Base-by-base conservation (phyloP, 208 protist genomes). In the Leptomonas pyrrhocoris region DNA sequence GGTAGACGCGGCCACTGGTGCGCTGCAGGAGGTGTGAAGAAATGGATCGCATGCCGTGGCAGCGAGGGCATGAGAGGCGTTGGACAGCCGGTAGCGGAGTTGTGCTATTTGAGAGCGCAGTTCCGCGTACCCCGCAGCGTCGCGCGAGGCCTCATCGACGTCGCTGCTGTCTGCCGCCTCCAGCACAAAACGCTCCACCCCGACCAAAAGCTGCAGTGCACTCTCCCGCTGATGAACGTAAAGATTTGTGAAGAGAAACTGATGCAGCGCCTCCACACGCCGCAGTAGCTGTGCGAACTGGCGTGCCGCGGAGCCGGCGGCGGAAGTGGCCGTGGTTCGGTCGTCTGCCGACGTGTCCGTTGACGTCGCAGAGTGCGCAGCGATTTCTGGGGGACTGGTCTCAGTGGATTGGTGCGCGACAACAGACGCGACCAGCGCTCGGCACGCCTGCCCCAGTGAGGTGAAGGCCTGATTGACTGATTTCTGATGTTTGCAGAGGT, bases 231-330 rank as follows among this genome's bases (percentile, higher is more conserved):
- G 68, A 30, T 80, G 68, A 45, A 70, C 49, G 68, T 75, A 75
- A 0, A 80, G 42, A 25, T 75, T 69, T 16, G 45, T 64, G 18
- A 80, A 80, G 36, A 80, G 74, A 66, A 75, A 80, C 0, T 67
- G 43, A 46, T 75, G 64, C 18, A 80, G 38, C 5, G 45, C 49
- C 58, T 70, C 74, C 12, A 80, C 63, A 2, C 38, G 42, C 9
- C 48, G 74, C 56, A 80, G 54, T 12, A 80, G 54, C 38, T 66
- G 27, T 1, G 58, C 27, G 31, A 75, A 80, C 25, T 19, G 2
- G 3, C 18, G 46, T 7, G 40, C 21, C 8, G 11, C 23, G 4
- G 48, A 40, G 15, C 4, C 4, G 7, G 13, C n/a, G 21, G 46
- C 3, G 16, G 43, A 15, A 48, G 43, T 12, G 4, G 43, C 18